Percentiles rank a stretch among this genome's conserved stretches.
These are phyloP conservation scores for Apiotrichum domesticum DNA, from an alignment of 1,284 basidiomycete genomes.

Conservation along the genomic window DNA sequence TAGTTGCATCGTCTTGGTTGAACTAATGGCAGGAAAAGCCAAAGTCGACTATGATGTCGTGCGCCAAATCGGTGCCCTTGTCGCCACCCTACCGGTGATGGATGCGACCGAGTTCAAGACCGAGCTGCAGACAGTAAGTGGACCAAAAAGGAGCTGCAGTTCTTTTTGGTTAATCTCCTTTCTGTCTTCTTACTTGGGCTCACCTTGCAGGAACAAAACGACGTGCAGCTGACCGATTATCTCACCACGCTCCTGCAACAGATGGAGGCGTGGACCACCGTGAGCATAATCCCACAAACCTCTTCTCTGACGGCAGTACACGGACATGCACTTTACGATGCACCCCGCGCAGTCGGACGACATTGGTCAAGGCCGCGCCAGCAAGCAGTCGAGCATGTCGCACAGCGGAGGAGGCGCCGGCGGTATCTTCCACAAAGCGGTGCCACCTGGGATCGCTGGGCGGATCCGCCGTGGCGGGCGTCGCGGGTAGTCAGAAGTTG, in stretches of 20 bases:
- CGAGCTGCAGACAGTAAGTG: constrained; percentile 73
- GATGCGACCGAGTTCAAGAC: constrained; percentile 69
- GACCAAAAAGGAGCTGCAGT: too few relatives aligned
- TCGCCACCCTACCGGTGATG: constrained; percentile 78
- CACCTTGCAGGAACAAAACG: constrained; percentile 74
- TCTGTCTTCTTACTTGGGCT: too few relatives aligned
- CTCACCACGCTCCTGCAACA: constrained; percentile 82
- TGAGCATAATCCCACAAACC: constrained; percentile 47
- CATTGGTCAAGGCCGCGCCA: background rate
- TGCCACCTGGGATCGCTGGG: background rate
- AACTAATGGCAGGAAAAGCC: constrained; percentile 54
- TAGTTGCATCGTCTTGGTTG: constrained; percentile 20
- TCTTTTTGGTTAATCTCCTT: too few relatives aligned
- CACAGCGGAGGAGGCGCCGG: too few relatives aligned
- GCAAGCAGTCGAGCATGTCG: background rate
- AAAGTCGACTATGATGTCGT: constrained; percentile 70
- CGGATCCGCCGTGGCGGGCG: background rate
- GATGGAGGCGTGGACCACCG: constrained; percentile 79
- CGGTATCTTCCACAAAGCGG: too few relatives aligned
- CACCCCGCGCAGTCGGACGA: constrained; percentile 14
- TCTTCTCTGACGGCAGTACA: constrained; percentile 20
- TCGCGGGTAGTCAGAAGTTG: background rate
- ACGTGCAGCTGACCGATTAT: constrained; percentile 86
- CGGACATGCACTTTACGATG: constrained; percentile 28
- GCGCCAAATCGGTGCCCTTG: constrained; percentile 74